phyloP scores from a whole-genome alignment of 1,284 basidiomycete species.

The Leccinum brunneo-olivaceum region DNA sequence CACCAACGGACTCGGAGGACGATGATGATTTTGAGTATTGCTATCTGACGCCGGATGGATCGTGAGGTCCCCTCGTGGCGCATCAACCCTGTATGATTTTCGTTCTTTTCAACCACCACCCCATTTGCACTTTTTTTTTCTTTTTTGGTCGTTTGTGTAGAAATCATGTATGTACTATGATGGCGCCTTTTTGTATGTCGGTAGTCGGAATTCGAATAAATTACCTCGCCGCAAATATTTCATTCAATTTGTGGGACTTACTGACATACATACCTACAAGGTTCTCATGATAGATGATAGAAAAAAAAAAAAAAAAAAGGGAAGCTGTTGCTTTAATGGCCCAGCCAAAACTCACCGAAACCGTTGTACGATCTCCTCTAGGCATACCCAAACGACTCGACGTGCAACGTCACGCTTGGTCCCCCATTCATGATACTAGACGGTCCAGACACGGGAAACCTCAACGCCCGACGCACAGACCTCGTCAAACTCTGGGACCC shows the following conservation, averaged over 20 bases:
- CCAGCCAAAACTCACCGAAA: too few relatives aligned
- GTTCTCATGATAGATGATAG: not conserved
- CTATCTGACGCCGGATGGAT: constrained; percentile 8
- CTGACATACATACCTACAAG: not conserved
- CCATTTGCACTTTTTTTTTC: too few relatives aligned
- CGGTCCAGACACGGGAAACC: constrained; percentile 33
- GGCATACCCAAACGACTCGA: constrained; percentile 44
- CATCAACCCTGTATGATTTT: not conserved
- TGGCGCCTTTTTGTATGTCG: too few relatives aligned
- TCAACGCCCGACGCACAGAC: constrained; percentile 34
- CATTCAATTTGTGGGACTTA: not conserved
- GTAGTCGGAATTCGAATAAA: not conserved
- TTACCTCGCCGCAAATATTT: not conserved
- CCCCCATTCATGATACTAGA: constrained; percentile 35
- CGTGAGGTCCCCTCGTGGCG: not conserved
- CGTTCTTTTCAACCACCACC: not conserved
- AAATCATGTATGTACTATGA: too few relatives aligned
- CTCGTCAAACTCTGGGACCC: constrained; percentile 39
- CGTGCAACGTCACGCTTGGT: constrained; percentile 40
- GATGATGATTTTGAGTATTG: constrained; percentile 28
- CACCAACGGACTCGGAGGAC: constrained; percentile 15
- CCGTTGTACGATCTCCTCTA: constrained; percentile 1
- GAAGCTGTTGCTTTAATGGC: too few relatives aligned
- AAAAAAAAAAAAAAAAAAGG: not conserved
- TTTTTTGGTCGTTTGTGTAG: too few relatives aligned